Conservation (phyloP, 139 green algal genomes). For the Auxenochlorella protothecoides region DNA sequence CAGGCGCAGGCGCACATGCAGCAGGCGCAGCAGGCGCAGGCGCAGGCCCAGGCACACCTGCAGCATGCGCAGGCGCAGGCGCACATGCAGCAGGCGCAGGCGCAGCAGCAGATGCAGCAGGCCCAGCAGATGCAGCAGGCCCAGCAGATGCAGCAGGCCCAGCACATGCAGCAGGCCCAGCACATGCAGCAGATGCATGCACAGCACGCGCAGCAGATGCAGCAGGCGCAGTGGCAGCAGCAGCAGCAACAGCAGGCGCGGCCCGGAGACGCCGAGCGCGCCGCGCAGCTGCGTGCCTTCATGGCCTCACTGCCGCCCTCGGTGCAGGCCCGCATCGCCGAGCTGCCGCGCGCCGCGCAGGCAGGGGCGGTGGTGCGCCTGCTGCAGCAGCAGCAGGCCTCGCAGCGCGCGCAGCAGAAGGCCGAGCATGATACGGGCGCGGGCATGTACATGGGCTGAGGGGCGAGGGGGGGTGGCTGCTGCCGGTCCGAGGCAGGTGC, state of each 20-base stretch:
- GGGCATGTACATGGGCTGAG: too few relatives aligned
- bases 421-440: not conserved
- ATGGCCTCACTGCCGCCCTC: conserved; percentile 2
- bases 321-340: conserved; percentile 8
- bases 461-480: too few relatives aligned
- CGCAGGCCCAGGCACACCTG: not conserved
- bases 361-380: conserved; percentile 9
- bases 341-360: conserved; percentile 18
- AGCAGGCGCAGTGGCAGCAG: conserved; percentile 3
- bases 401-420: conserved; percentile 3
- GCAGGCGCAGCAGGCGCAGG: conserved; percentile 2
- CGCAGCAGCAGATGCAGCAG: conserved; percentile 1
- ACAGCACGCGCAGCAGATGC: not conserved
- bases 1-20: conserved; percentile 4
- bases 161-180: not conserved
- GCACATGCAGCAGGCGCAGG: not conserved
- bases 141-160: not conserved
- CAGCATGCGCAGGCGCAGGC: not conserved
- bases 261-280: too few relatives aligned
- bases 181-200: too few relatives aligned
- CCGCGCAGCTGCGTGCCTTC: conserved; percentile 6
- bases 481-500: too few relatives aligned
- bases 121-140: not conserved
- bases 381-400: conserved; percentile 15
- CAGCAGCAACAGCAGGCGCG: not conserved